Evolutionary conservation across 495 filamentous ascomycete species (phyloP), one percentile per base, ranked within the genome.

Genomic region (Cercophora sp.): DNA sequence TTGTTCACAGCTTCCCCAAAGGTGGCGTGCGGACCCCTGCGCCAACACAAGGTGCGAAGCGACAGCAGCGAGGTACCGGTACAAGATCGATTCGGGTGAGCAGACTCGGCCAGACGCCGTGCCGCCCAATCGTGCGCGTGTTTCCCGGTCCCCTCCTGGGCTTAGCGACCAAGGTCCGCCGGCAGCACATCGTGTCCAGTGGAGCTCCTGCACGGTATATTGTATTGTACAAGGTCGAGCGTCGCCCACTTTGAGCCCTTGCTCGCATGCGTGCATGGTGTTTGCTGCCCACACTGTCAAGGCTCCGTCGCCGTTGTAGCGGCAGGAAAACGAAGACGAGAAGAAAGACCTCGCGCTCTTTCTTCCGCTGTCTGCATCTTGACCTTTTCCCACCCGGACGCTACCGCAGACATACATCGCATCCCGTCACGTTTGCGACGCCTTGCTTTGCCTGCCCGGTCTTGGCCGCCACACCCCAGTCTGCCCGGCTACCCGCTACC

Each of bases 51-150:
- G 26, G 34, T 35, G 16, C 35, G 27, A n/a, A 24, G 26, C 19
- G 44, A 37, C 34, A 13, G 13, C 37, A 18, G 54, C 5, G 9
- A 49, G 26, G 60, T 63, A 63, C 54, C 51, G 42, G 60, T 63
- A 63, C 60, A 31, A 27, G 36, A 9, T 27, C 39, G 36, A 34
- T 22, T 39, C 43, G 43, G 15, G 42, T 39, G 40, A 10, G 18
- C 46, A 39, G 35, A 36, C 55, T 52, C 25, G 51, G 48, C 31
- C 53, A 48, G 45, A 44, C 51, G 55, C 49, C 51, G 49, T 55
- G 55, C 29, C 51, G 42, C 40, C 40, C 25, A 47, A 50, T 42
- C 26, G 43, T 18, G 20, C 19, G 18, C 18, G 16, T 32, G 5
- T 23, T 36, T n/a, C n/a, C 26, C 41, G 32, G 26, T n/a, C 41